Conservation (phyloP, 768 basidiomycete genomes). For the Mycena haematopus region DNA sequence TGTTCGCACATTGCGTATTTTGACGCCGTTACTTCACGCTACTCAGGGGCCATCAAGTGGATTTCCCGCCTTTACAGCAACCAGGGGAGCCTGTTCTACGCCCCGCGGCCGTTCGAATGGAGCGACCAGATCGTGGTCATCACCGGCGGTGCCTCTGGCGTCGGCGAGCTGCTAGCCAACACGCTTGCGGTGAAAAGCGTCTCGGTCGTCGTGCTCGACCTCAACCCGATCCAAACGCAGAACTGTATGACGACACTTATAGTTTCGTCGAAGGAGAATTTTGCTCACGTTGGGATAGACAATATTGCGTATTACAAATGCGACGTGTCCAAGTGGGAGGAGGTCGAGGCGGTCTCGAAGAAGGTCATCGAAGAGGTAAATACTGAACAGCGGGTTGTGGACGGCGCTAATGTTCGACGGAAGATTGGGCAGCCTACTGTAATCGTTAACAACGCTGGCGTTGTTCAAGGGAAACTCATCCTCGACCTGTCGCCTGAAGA, state of each 20-base stretch:
- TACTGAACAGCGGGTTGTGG: not conserved
- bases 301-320: conserved; percentile 89
- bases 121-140: conserved; percentile 87
- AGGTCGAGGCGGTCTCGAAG: conserved; percentile 78
- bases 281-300: conserved; percentile 46
- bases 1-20: too few species aligned
- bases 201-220: conserved; percentile 84
- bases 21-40: too few species aligned
- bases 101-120: conserved; percentile 77
- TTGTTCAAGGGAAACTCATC: conserved; percentile 88
- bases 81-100: conserved; percentile 67
- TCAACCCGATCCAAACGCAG: conserved; percentile 77
- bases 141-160: conserved; percentile 91
- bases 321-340: conserved; percentile 88
- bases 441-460: conserved; percentile 93
- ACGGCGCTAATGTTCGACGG: not conserved
- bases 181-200: conserved; percentile 85
- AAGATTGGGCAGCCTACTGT: conserved; percentile 90
- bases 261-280: not conserved
- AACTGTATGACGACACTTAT: conserved; percentile 57
- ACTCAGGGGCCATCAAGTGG: conserved; percentile 74
- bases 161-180: conserved; percentile 88
- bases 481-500: conserved; percentile 82
- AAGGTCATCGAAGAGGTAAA: conserved; percentile 79
- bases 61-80: conserved; percentile 77